Evolutionary conservation across 2,329 filamentous ascomycete genomes (phyloP).

Genomic region (Dothiorella sarmentorum): DNA sequence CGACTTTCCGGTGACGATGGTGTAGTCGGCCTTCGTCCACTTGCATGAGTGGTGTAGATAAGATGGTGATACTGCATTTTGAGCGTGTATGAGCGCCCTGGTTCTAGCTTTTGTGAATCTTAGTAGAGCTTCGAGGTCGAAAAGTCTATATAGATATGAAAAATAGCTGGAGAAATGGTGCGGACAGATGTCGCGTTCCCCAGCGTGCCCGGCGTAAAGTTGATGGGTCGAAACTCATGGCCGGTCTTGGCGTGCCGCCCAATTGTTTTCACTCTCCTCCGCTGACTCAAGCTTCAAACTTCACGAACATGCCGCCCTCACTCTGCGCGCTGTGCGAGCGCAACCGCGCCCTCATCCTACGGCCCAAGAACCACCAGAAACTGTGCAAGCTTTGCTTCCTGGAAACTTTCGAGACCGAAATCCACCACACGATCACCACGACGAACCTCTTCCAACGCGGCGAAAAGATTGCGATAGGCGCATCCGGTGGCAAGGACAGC

Average conservation of each 20-base stretch:
- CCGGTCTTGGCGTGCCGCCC: background rate
- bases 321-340: slow-evolving; percentile 73
- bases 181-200: no score
- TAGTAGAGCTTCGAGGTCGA: no score
- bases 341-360: slow-evolving; percentile 80
- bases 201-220: no score
- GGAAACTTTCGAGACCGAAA: slow-evolving; percentile 81
- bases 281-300: slow-evolving; percentile 10
- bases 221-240: background rate
- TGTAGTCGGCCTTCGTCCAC: no score
- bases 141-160: no score
- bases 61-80: no score
- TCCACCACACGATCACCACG: slow-evolving; percentile 85
- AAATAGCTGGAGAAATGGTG: no score
- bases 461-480: slow-evolving; percentile 88
- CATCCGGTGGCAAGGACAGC: slow-evolving; percentile 95
- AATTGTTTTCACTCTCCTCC: background rate
- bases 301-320: slow-evolving; percentile 66
- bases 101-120: no score
- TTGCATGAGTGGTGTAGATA: no score
- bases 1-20: no score
- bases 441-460: slow-evolving; percentile 78
- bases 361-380: slow-evolving; percentile 92
- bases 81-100: no score
- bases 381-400: slow-evolving; percentile 90